Percentiles rank a stretch among this genome's conserved stretches.
These are phyloP conservation scores for Cryptococcus sp. DNA, from an alignment of 1,284 basidiomycete species.

Conservation along the genomic window DNA sequence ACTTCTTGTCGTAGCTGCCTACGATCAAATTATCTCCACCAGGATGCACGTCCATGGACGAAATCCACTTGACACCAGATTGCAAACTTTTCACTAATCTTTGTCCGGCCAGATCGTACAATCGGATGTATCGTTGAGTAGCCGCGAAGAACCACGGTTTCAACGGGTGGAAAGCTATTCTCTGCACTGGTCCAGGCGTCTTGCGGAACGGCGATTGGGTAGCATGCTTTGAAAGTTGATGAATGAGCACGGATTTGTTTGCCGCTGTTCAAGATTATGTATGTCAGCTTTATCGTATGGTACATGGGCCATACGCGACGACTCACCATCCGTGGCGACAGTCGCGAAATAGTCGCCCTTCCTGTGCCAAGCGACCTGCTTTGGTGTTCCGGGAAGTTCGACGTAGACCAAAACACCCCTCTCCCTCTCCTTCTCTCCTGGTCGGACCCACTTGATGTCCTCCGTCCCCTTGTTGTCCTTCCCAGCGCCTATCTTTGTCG, in stretches of 20 bases:
- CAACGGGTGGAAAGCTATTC: slow-evolving; percentile 89
- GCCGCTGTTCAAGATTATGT: slow-evolving; percentile 27
- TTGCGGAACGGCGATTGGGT: slow-evolving; percentile 98
- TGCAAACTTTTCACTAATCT: slow-evolving; percentile 87
- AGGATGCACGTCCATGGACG: slow-evolving; percentile 92
- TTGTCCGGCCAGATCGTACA: slow-evolving; percentile 95
- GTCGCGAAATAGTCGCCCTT: slow-evolving; percentile 95
- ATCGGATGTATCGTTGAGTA: slow-evolving; percentile 93
- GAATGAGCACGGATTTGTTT: slow-evolving; percentile 63
- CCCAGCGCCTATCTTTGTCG: slow-evolving; percentile 45
- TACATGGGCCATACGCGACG: neutral
- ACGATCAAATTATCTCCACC: slow-evolving; percentile 94
- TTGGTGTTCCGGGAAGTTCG: slow-evolving; percentile 70
- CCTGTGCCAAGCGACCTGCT: slow-evolving; percentile 88
- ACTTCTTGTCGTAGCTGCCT: slow-evolving; percentile 93
- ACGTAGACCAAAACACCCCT: slow-evolving; percentile 57
- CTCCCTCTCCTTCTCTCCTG: slow-evolving; percentile 55
- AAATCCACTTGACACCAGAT: slow-evolving; percentile 96
- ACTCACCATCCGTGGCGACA: slow-evolving; percentile 60
- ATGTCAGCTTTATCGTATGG: neutral
- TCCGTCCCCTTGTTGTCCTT: slow-evolving; percentile 49
- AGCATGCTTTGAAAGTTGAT: slow-evolving; percentile 88
- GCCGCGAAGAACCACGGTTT: slow-evolving; percentile 98
- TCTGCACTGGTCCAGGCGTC: slow-evolving; percentile 84
- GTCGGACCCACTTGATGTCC: slow-evolving; percentile 57